Evolutionary conservation across 2,329 filamentous ascomycete species (phyloP).

Genomic region (Fusarium sp.): DNA sequence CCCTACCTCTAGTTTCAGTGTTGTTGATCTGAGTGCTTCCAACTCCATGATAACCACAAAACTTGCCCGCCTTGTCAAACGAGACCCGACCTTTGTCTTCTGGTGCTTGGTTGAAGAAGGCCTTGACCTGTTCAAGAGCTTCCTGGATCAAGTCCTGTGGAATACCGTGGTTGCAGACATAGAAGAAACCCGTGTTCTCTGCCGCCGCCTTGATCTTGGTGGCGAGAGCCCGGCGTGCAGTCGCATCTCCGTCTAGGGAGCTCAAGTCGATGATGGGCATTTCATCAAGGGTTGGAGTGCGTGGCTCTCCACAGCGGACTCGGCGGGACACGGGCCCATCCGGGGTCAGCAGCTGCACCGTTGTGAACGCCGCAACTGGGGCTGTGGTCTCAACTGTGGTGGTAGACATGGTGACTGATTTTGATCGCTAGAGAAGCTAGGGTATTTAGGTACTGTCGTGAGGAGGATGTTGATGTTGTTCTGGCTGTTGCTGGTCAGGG

Average conservation of each 20-base stretch:
- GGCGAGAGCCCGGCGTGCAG: not conserved
- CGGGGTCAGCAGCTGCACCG: constrained; percentile 13
- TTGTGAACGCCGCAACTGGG: not conserved
- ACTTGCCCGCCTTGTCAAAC: constrained; percentile 18
- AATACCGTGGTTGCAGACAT: not conserved
- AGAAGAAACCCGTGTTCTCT: constrained; percentile 9
- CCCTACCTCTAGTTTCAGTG: constrained; percentile 4
- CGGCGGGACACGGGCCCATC: constrained; percentile 14
- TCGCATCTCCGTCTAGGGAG: not conserved
- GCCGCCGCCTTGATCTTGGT: not conserved
- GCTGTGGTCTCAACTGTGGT: not conserved
- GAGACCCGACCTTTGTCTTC: constrained; percentile 6
- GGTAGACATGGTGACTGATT: not conserved
- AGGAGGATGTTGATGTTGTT: no score
- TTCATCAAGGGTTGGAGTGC: constrained; percentile 8
- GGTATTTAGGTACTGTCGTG: rapidly evolving
- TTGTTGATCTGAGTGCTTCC: constrained; percentile 21
- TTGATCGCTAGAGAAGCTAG: rapidly evolving
- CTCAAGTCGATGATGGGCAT: constrained; percentile 20
- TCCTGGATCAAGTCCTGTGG: not conserved
- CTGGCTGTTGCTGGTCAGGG: no score
- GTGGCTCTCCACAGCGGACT: constrained; percentile 14
- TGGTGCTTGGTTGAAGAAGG: not conserved
- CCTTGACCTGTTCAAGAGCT: constrained; percentile 2
- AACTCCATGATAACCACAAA: constrained; percentile 15